Percentiles rank a stretch among this genome's conserved stretches.
These are phyloP conservation scores for Auriculariales sp. DNA, from an alignment of 768 basidiomycete genomes.

Conservation along the genomic window DNA sequence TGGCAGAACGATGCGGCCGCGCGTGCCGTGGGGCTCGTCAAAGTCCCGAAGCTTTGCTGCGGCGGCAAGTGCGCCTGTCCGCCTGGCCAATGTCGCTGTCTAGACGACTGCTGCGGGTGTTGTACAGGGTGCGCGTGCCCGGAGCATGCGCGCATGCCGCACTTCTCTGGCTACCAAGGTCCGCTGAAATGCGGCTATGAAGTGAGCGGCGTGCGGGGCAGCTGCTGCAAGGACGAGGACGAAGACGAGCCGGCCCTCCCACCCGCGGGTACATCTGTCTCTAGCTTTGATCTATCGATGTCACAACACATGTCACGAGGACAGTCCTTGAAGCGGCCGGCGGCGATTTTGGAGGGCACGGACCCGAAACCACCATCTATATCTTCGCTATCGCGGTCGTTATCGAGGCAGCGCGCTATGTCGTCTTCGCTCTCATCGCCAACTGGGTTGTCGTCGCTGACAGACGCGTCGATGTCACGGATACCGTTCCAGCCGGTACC, in stretches of 20 bases:
- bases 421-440: not conserved
- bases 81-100: constrained; percentile 37
- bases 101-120: constrained; percentile 40
- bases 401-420: not conserved
- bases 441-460: not conserved
- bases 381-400: not conserved
- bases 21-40: constrained; percentile 33
- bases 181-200: not conserved
- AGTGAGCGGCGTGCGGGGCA: not conserved
- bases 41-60: constrained; percentile 54
- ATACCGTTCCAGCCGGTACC: not conserved
- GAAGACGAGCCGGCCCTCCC: not conserved
- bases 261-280: not conserved
- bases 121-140: constrained; percentile 13
- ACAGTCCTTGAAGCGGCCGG: not conserved
- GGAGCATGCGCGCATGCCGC: not conserved
- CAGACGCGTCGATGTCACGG: not conserved
- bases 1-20: constrained; percentile 13
- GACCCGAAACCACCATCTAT: not conserved
- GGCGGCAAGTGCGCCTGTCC: constrained; percentile 48
- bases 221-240: not conserved
- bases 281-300: not conserved
- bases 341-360: not conserved
- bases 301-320: not conserved
- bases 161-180: not conserved